phyloP scores from a whole-genome alignment of 345 rosid species.

The Salix brachista region DNA sequence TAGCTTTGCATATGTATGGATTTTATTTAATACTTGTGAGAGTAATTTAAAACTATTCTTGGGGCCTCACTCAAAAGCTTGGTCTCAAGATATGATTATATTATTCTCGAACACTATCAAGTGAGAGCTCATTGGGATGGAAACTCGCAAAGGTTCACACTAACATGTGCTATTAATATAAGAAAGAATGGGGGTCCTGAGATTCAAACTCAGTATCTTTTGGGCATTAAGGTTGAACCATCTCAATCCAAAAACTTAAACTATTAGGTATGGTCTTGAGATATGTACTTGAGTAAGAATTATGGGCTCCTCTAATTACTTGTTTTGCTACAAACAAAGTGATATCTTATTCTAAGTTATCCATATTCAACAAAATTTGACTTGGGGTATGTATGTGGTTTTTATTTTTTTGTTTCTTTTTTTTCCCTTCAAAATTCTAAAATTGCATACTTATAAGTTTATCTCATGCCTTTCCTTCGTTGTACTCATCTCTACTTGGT shows the following conservation, averaged over 20 bases:
- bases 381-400: not conserved
- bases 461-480: not conserved
- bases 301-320: not conserved
- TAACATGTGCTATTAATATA: no score
- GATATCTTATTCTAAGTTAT: not conserved
- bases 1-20: not conserved
- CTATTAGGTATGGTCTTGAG: no score
- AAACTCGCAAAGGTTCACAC: no score
- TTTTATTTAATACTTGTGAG: not conserved
- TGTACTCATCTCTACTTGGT: not conserved
- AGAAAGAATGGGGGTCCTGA: no score
- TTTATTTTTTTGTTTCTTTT: not conserved
- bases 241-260: no score
- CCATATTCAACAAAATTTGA: not conserved
- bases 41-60: no score
- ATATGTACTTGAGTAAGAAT: not conserved
- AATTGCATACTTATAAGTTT: not conserved
- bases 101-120: no score
- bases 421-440: not conserved
- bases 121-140: no score
- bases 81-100: no score
- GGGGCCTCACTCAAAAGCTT: no score
- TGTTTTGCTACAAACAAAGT: not conserved
- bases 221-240: no score
- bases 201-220: no score